Conservation (phyloP, 2,329 filamentous ascomycete genomes). For the Penicillium sp. region DNA sequence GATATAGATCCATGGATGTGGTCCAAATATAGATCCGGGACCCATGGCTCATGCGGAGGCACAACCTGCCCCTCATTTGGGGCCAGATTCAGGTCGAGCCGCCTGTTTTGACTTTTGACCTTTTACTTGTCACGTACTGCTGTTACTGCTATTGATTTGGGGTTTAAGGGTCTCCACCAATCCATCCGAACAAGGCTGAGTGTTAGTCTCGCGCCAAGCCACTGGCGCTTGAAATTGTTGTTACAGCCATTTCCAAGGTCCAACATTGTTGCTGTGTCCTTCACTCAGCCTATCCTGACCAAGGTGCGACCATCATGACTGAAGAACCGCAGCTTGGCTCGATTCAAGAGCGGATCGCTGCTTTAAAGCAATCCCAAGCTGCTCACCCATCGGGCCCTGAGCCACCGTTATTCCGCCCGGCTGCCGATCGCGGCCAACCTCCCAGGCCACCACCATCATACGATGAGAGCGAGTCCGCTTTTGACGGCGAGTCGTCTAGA, state of each 20-base stretch:
- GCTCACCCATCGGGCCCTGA: constrained; percentile 33
- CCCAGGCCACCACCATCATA: constrained; percentile 36
- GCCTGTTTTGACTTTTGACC: neutral
- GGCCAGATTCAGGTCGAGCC: neutral
- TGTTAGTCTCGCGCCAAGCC: constrained; percentile 15
- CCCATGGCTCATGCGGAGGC: constrained; percentile 9
- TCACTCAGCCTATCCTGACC: neutral
- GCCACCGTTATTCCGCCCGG: constrained; percentile 28
- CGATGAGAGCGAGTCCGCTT: constrained; percentile 31
- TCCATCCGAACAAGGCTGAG: neutral
- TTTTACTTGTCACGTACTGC: neutral
- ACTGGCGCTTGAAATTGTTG: constrained; percentile 22
- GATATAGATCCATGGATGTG: neutral
- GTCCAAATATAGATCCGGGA: constrained; percentile 11
- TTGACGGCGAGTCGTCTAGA: constrained; percentile 24
- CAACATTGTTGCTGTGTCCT: constrained; percentile 14
- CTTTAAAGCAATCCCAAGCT: constrained; percentile 46
- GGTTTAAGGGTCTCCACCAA: neutral
- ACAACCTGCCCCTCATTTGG: neutral
- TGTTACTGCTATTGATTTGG: neutral
- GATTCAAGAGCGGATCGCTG: constrained; percentile 48
- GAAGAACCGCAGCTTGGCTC: constrained; percentile 45
- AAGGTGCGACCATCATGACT: constrained; percentile 29
- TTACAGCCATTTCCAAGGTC: constrained; percentile 4
- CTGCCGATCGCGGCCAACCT: constrained; percentile 30